phyloP scores from a whole-genome alignment of 2,329 filamentous ascomycete genomes.

The Scytalidium sp. region DNA sequence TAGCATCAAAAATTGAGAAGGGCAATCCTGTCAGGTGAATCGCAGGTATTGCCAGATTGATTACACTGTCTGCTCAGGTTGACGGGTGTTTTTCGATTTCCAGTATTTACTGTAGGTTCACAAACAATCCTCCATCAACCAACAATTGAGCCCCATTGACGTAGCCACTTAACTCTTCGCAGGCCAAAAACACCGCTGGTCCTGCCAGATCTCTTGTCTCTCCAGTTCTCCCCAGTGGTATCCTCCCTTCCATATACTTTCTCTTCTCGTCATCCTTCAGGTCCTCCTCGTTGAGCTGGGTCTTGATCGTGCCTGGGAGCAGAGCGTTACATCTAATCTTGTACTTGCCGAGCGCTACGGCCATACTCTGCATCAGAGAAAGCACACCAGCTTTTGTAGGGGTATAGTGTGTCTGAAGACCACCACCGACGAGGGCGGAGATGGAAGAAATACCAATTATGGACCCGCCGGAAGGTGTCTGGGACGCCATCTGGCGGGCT shows the following conservation, averaged over 20 bases:
- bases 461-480: slow-evolving; percentile 66
- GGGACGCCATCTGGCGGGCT: slow-evolving; percentile 72
- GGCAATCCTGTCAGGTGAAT: too few relatives aligned
- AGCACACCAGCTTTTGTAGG: slow-evolving; percentile 83
- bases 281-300: slow-evolving; percentile 82
- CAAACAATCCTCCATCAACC: slow-evolving; percentile 86
- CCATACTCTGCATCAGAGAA: slow-evolving; percentile 79
- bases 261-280: slow-evolving; percentile 70
- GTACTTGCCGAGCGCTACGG: slow-evolving; percentile 73
- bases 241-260: slow-evolving; percentile 75
- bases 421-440: slow-evolving; percentile 74
- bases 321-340: slow-evolving; percentile 80
- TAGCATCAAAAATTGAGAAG: too few relatives aligned
- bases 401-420: slow-evolving; percentile 79
- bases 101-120: slow-evolving; percentile 72
- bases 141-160: slow-evolving; percentile 80
- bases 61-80: background rate
- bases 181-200: slow-evolving; percentile 81
- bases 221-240: slow-evolving; percentile 75
- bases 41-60: too few relatives aligned
- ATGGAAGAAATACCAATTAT: slow-evolving; percentile 78
- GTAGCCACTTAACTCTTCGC: slow-evolving; percentile 74
- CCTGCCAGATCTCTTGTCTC: slow-evolving; percentile 73
- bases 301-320: slow-evolving; percentile 78
- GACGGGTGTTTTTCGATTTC: background rate